Conservation (phyloP, 805 yeast genomes). For the Candida xyloterini region DNA sequence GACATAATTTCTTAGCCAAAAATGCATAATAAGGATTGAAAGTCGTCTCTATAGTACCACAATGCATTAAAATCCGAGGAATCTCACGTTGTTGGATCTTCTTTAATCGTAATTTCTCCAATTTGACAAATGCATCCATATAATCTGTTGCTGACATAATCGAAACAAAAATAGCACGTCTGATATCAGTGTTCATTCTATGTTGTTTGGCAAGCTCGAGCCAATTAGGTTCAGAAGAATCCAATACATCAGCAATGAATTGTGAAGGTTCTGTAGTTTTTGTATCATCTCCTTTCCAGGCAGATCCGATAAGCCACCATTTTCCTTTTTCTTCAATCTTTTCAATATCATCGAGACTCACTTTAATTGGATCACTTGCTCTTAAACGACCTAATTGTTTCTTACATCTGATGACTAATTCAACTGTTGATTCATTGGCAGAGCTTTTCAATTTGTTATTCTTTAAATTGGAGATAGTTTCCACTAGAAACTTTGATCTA, state of each 20-base stretch:
- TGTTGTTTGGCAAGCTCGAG: slow-evolving; percentile 78
- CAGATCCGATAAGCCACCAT: slow-evolving; percentile 99
- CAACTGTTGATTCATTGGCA: slow-evolving; percentile 50
- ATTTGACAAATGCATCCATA: slow-evolving; percentile 77
- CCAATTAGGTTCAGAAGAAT: slow-evolving; percentile 82
- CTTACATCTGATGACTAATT: slow-evolving; percentile 55
- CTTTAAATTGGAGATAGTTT: slow-evolving; percentile 79
- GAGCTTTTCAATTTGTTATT: slow-evolving; percentile 69
- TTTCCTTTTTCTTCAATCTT: slow-evolving; percentile 80
- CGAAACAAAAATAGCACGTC: slow-evolving; percentile 90
- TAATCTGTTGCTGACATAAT: slow-evolving; percentile 95
- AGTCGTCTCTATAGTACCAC: slow-evolving; percentile 75
- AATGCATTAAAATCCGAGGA: slow-evolving; percentile 80
- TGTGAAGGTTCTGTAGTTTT: slow-evolving; percentile 38
- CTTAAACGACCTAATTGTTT: slow-evolving; percentile 59
- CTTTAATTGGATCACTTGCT: slow-evolving; percentile 74
- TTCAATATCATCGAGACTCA: slow-evolving; percentile 75
- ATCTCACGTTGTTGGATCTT: slow-evolving; percentile 82
- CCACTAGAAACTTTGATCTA: slow-evolving; percentile 79
- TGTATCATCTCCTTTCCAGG: slow-evolving; percentile 71
- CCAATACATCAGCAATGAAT: slow-evolving; percentile 59
- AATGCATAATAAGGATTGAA: slow-evolving; percentile 90
- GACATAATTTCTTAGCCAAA: slow-evolving; percentile 73
- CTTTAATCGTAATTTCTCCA: slow-evolving; percentile 77
- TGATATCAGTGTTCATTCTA: slow-evolving; percentile 92